A percentile compares a stretch with the other conserved stretches of the same genome.
Conservation (phyloP, 345 rosid species). For the Hibiscus mutabilis region DNA sequence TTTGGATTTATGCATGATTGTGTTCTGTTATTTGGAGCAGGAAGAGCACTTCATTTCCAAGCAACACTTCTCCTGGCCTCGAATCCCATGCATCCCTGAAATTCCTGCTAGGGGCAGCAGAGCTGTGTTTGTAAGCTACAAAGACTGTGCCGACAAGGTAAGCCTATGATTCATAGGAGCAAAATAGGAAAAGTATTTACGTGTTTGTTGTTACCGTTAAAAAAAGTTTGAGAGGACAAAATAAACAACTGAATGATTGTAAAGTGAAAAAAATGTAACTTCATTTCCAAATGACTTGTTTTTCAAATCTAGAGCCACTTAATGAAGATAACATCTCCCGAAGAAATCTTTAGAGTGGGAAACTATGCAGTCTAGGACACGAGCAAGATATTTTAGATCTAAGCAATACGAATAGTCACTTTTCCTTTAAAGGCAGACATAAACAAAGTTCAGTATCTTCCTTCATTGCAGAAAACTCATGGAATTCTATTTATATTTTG, state of each 20-base stretch:
- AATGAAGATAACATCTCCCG: background rate
- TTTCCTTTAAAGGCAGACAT: background rate
- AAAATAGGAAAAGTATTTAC: background rate
- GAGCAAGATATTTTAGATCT: background rate
- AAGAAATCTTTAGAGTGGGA: background rate
- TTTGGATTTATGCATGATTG: background rate
- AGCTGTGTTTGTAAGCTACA: constrained; percentile 54
- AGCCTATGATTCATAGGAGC: background rate
- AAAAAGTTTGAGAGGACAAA: too few relatives aligned
- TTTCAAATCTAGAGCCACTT: too few relatives aligned
- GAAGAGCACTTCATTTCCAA: constrained; percentile 81
- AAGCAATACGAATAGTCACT: background rate
- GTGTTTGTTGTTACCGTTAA: too few relatives aligned
- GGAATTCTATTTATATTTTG: constrained; percentile 15
- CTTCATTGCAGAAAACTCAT: background rate
- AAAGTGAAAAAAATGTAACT: too few relatives aligned
- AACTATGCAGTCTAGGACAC: background rate
- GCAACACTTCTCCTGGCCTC: constrained; percentile 84
- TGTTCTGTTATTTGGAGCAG: constrained; percentile 31
- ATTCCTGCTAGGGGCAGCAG: constrained; percentile 70
- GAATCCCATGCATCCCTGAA: constrained; percentile 57
- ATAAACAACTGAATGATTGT: background rate
- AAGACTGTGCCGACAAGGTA: constrained; percentile 51
- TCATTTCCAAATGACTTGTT: too few relatives aligned
- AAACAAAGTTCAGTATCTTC: background rate